A percentile compares a stretch with the other conserved stretches of the same genome.
Conservation (phyloP, 2,329 filamentous ascomycete species). For the Sarocladiaceae sp. region DNA sequence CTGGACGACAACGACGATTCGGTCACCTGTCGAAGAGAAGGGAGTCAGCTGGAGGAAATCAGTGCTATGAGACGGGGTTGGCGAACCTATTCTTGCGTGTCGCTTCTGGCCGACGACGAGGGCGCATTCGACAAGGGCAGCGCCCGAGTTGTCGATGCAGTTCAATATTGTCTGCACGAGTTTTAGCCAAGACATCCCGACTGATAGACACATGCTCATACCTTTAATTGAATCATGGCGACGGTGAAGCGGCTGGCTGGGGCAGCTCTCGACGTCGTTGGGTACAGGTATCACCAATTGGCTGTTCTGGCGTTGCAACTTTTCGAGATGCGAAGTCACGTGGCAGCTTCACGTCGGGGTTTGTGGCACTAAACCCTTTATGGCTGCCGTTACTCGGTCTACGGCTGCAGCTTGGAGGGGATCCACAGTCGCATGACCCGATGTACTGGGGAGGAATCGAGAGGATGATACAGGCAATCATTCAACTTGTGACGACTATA, state of each 20-base stretch:
- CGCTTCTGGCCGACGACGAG: conserved; percentile 88
- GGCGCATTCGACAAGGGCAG: conserved; percentile 93
- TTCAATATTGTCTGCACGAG: conserved; percentile 78
- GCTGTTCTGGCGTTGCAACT: conserved; percentile 10
- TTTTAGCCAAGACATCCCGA: neutral
- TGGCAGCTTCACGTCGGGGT: neutral
- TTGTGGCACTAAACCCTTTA: neutral
- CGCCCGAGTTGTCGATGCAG: conserved; percentile 99
- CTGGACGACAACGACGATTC: conserved; percentile 95
- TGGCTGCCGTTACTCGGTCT: conserved; percentile 7
- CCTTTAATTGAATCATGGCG: conserved; percentile 92
- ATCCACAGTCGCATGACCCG: too few relatives aligned
- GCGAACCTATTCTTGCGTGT: conserved; percentile 78
- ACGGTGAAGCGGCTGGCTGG: conserved; percentile 13
- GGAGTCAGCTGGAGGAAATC: neutral
- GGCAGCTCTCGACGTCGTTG: conserved; percentile 14
- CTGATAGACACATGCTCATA: conserved; percentile 20
- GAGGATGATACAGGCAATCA: neutral
- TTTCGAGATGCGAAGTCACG: conserved; percentile 10
- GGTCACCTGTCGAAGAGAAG: conserved; percentile 60
- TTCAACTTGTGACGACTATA: neutral
- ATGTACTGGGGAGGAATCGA: neutral
- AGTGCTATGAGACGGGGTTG: neutral
- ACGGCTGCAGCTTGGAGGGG: neutral
- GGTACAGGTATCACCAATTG: conserved; percentile 7